A percentile compares a stretch with the other conserved stretches of the same genome.
These are phyloP conservation scores for Phaeoacremonium minimum DNA, from an alignment of 2,329 filamentous ascomycete species.

Conservation along the genomic window DNA sequence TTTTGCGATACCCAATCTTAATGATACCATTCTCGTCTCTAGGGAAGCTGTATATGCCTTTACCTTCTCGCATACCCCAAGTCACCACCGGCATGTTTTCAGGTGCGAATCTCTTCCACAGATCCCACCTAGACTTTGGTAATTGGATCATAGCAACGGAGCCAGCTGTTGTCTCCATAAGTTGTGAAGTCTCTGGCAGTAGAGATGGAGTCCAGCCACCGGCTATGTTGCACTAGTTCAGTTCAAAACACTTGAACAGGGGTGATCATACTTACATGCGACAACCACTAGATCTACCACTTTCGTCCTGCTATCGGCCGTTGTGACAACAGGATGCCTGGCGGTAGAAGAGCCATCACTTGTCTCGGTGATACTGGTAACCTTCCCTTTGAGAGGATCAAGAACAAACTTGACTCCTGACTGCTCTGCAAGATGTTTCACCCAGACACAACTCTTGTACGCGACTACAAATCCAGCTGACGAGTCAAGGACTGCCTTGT, in stretches of 20 bases:
- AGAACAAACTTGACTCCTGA: slow-evolving; percentile 2
- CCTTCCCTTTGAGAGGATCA: not conserved
- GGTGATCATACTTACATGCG: not conserved
- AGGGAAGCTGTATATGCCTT: slow-evolving; percentile 8
- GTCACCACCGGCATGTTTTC: slow-evolving; percentile 3
- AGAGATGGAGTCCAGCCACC: slow-evolving; percentile 1
- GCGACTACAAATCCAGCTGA: slow-evolving; percentile 3
- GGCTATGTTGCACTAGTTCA: not conserved
- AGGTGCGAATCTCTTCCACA: slow-evolving; percentile 2
- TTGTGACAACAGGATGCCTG: not conserved
- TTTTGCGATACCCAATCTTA: slow-evolving; percentile 6
- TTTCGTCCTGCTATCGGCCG: slow-evolving; percentile 1
- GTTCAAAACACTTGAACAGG: too few species aligned
- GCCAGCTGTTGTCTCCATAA: slow-evolving; percentile 2
- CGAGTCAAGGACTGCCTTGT: slow-evolving; percentile 3
- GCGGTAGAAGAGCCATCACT: too few species aligned
- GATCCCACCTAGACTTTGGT: slow-evolving; percentile 5
- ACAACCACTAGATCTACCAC: slow-evolving; percentile 2
- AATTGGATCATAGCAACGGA: slow-evolving; percentile 3
- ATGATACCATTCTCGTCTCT: slow-evolving; percentile 4
- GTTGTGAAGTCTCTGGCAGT: slow-evolving; percentile 1
- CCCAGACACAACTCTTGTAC: slow-evolving; percentile 3
- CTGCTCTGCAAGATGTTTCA: slow-evolving; percentile 1
- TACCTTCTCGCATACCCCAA: slow-evolving; percentile 1
- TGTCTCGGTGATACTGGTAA: not conserved